phyloP scores from a whole-genome alignment of 257 asterid genomes.

The Orobanche coerulescens region DNA sequence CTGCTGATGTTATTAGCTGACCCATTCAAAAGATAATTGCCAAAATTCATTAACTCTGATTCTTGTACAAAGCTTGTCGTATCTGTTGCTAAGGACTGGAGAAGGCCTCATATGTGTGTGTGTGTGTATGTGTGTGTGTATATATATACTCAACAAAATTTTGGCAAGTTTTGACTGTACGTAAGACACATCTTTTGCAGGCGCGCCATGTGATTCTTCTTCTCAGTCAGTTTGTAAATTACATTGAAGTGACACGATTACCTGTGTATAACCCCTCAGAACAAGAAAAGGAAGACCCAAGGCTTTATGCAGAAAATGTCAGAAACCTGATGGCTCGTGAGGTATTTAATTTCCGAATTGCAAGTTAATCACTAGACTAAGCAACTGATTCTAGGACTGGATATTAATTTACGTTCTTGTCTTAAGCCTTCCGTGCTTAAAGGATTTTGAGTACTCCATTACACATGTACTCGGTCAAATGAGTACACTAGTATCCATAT shows the following conservation, averaged over 20 bases:
- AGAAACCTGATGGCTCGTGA: slow-evolving; percentile 81
- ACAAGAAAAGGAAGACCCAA: slow-evolving; percentile 82
- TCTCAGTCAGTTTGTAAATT: slow-evolving; percentile 78
- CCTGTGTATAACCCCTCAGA: slow-evolving; percentile 82
- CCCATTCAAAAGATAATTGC: background rate
- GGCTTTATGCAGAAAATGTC: slow-evolving; percentile 77
- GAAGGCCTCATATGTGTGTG: no score
- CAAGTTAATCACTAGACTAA: no score
- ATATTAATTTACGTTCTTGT: no score
- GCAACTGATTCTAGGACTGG: no score
- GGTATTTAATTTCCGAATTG: slow-evolving; percentile 41
- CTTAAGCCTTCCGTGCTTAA: no score
- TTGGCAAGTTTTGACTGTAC: no score
- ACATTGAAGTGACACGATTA: slow-evolving; percentile 59
- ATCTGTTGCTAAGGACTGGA: no score
- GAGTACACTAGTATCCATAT: no score
- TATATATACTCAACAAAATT: no score
- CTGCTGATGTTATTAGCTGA: slow-evolving; percentile 1
- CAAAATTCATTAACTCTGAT: background rate
- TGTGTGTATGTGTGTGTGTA: background rate
- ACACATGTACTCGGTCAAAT: no score
- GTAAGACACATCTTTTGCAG: slow-evolving; percentile 41
- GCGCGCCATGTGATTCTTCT: slow-evolving; percentile 76
- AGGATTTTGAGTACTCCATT: no score
- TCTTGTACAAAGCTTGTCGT: background rate